Base-by-base conservation (phyloP, 805 yeast genomes). In the Hanseniaspora nectarophila region DNA sequence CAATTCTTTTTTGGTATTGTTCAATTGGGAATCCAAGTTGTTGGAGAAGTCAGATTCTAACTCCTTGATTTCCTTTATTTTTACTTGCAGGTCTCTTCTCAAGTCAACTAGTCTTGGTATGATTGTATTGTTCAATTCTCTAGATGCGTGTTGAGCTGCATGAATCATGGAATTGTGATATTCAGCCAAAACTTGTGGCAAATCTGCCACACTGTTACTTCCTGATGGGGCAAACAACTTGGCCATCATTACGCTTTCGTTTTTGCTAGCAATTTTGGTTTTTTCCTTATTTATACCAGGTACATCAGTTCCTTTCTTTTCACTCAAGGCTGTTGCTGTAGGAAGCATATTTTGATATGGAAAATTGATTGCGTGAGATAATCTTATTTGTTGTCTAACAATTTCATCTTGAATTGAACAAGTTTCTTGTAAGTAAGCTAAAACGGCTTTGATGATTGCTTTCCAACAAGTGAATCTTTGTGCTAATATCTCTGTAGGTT, bases 401-500 rank as follows among this genome's bases (percentile, higher is more conserved):
- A 86, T 76, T 62, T 89, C 95, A 65, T 89, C 96, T 63, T 88
- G 92, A 53, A 85, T 89, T 13, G 84, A 75, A 9, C 86, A 87
- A 37, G 80, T 81, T 61, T 88, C 95, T 56, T 76, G 77, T 56
- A 90, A 71, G 62, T 90, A 90, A 44, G 74, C 77, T 20, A 85
- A 73, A 53, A 90, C 68, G 33, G 90, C 82, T 56, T 80, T 78
- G 54, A 88, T 80, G 52, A 89, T 78, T 38, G 76, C 74, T 54
- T 95, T 73, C 96, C 97, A 90, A 2, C 94, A 82, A 46, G 80
- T 74, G 64, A 90, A 89, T 56, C 97, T 72, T 28, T 77, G 74
- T 2, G 95, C 92, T 55, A 90, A 70, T 6, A 85, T 77, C 54
- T 89, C 97, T 1, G 97, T 88, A 10, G 97, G 97, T 58, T 78